Base-by-base conservation (phyloP, 192 early-diverging fungal species). In the Coemansia sp. region DNA sequence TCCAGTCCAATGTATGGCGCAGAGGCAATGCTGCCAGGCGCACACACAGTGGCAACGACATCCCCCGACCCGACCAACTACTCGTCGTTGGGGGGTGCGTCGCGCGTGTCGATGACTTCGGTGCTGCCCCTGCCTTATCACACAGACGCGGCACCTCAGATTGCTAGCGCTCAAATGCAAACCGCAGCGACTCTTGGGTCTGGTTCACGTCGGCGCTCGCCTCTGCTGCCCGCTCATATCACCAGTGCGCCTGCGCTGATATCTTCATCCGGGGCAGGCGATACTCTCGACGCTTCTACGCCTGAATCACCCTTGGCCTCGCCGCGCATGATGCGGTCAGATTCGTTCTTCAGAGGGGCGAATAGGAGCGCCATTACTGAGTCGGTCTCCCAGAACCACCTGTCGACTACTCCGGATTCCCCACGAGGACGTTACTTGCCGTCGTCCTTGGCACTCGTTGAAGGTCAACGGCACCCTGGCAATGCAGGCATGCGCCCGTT, bases 11-110 rank as follows among this genome's bases (percentile, higher is more conserved):
- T 74, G 34, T 70, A 44, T 66, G 13, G 51, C 5, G 31, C 68
- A 1, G 75, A 70, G 10, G 67, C 47, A 3, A 46, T 36, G 6
- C 33, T 71, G 51, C 61, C 60, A 9, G 80, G 80, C 12, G 80
- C 80, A 1, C 80, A 77, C 40, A 82, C 75, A 1, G 61, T 82
- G 11, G 80, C 80, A 1, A 82, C 80, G 9, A 82, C 80, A 7
- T 82, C 80, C 3, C 80, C 80, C 41, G 63, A 78, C 38, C 71
- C 71, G 24, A 61, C 49, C 41, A 65, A 42, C 43, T 73, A 66
- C 57, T 31, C 65, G 34, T 44, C 70, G 38, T 29, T 65, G 29
- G 52, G 10, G 36, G 51, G 31, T 27, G 63, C 47, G 5, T 59
- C 70, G 47, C 70, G 52, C 8, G 41, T 27, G 18, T 42, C 63